Base-by-base conservation (phyloP, 768 basidiomycete genomes). In the Kwoniella sp. region DNA sequence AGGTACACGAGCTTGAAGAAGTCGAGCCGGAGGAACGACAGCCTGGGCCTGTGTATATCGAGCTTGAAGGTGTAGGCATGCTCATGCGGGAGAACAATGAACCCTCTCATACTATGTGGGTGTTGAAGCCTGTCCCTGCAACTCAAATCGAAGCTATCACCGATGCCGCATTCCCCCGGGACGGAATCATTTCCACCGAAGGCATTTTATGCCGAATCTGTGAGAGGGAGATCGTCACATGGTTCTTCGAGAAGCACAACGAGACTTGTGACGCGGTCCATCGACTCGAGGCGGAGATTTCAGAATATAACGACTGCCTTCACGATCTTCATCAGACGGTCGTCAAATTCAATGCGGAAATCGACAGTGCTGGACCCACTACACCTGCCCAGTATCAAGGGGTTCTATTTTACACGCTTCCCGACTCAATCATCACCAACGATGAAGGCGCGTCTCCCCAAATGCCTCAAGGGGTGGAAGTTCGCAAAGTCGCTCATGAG, bases 211-310 rank as follows among this genome's bases (percentile, higher is more conserved):
- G 96, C 82, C 90, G 96, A 29, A 99, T 99, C 67, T 99, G 96
- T 83, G 96, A 99, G 81, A 88, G 90, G 75, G 88, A 90, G 70
- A 90, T 98, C 62, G 94, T 95, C 1, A 90, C 95, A 65, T 99
- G 96, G 96, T 99, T 93, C 83, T 99, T 99, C 79, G 96, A 98
- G 83, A 98, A 97, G 83, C 96, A 99, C 83, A 98, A 92, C 85
- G 96, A 99, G 81, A 98, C 94, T 12, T 99, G 96, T 72, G 91
- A 87, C 69, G 95, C 97, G 81, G 88, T 90, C 2, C 96, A 99
- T 81, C 88, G 91, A 49, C 84, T 99, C 65, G 96, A 99, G 80
- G 92, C 93, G 19, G 94, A 96, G 80, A 93, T 98, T 68, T 82
- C 85, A 40, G 91, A 92, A 74, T 91, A 89, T 83, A 96, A 98